phyloP scores from a whole-genome alignment of 805 yeast genomes.

The Myxozyma udenii region DNA sequence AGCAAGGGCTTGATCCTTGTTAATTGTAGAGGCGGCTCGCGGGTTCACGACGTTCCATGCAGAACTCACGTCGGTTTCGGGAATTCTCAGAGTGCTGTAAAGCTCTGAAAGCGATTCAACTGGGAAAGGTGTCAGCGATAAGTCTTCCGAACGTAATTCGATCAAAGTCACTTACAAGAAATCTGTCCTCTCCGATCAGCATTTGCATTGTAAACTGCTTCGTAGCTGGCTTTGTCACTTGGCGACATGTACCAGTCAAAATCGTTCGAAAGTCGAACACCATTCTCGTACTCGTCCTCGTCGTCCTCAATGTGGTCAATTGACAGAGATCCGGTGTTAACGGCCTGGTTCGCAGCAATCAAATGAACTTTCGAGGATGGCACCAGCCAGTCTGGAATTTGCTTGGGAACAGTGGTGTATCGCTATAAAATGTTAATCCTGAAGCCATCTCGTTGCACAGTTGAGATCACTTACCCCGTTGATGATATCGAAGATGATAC shows the following conservation, averaged over 20 bases:
- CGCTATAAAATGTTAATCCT: conserved; percentile 11
- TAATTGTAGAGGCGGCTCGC: conserved; percentile 78
- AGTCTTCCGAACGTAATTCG: not conserved
- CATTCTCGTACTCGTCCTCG: conserved; percentile 56
- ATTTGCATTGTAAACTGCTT: conserved; percentile 68
- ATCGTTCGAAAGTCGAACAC: conserved; percentile 58
- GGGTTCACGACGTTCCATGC: conserved; percentile 95
- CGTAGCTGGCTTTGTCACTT: conserved; percentile 73
- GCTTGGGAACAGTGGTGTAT: conserved; percentile 54
- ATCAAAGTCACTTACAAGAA: conserved; percentile 41
- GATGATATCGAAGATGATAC: conserved; percentile 85
- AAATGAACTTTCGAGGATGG: conserved; percentile 86
- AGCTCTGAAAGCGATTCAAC: conserved; percentile 64
- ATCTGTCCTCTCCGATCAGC: conserved; percentile 79
- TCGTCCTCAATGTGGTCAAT: conserved; percentile 26
- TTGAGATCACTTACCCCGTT: conserved; percentile 53
- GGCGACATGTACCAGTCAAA: conserved; percentile 98
- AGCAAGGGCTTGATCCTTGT: conserved; percentile 86
- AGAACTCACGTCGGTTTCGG: conserved; percentile 76
- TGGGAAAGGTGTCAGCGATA: not conserved
- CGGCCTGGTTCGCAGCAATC: conserved; percentile 77
- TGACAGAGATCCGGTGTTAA: conserved; percentile 38
- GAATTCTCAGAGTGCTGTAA: conserved; percentile 71
- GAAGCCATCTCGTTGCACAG: not conserved
- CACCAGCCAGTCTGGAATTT: conserved; percentile 85